Conservation (phyloP, 208 protist genomes). For the Trypanosoma caninum region DNA sequence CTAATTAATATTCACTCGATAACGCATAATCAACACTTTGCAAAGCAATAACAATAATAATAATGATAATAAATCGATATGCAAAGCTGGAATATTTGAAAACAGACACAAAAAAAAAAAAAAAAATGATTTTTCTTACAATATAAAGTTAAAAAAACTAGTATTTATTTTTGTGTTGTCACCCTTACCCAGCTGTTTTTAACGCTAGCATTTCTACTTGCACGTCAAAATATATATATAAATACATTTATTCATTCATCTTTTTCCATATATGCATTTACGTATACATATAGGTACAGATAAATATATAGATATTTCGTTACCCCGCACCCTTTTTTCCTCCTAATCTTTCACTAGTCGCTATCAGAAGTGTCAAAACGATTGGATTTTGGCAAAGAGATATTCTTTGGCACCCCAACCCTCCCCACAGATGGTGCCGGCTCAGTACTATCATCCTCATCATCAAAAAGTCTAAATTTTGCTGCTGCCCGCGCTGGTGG, state of each 20-base stretch:
- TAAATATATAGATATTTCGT: background rate
- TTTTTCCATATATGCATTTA: slow-evolving; percentile 4
- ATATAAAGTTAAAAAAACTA: background rate
- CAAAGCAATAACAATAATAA: no score
- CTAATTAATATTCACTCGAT: no score
- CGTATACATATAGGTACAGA: slow-evolving; percentile 1
- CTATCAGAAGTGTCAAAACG: slow-evolving; percentile 36
- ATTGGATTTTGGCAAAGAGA: slow-evolving; percentile 20
- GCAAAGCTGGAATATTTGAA: background rate
- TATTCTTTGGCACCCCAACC: background rate
- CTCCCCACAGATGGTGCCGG: background rate
- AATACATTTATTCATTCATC: no score
- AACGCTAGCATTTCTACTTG: no score
- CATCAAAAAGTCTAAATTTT: slow-evolving; percentile 7
- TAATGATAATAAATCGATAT: no score
- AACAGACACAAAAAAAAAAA: background rate
- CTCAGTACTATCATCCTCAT: background rate
- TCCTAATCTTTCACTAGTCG: slow-evolving; percentile 16
- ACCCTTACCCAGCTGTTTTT: no score
- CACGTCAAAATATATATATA: no score
- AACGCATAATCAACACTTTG: no score
- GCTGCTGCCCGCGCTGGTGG: background rate
- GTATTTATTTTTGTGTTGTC: no score
- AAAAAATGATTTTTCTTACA: background rate
- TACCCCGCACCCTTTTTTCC: background rate